These are phyloP conservation scores for Chloris gayana DNA, from an alignment of 176 grass and related monocot genomes.

Conservation along the genomic window DNA sequence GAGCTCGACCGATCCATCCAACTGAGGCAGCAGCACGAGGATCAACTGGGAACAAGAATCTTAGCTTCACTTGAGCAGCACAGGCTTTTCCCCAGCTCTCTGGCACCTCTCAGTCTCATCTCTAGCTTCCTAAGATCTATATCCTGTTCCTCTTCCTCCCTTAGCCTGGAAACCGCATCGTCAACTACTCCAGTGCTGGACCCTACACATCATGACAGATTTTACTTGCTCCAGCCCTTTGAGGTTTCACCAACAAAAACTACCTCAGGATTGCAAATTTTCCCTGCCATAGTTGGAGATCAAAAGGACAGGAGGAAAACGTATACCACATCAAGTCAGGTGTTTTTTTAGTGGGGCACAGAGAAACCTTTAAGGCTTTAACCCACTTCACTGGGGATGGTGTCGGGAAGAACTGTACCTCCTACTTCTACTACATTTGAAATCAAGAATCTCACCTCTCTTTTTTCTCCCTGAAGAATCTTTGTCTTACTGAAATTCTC, in stretches of 20 bases:
- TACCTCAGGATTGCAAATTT: constrained; percentile 28
- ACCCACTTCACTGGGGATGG: background rate
- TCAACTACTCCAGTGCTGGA: constrained; percentile 46
- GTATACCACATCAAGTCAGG: constrained; percentile 30
- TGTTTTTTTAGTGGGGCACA: constrained; percentile 10
- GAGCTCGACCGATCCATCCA: constrained; percentile 21
- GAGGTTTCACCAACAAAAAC: constrained; percentile 26
- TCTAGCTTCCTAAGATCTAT: constrained; percentile 33
- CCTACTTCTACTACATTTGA: background rate
- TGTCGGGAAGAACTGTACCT: background rate
- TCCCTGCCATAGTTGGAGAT: constrained; percentile 4
- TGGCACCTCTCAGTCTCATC: constrained; percentile 7
- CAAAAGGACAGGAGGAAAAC: constrained; percentile 18
- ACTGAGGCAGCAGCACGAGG: constrained; percentile 11
- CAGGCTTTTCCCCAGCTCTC: background rate
- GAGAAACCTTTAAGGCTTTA: background rate
- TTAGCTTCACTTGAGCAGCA: constrained; percentile 19
- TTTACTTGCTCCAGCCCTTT: constrained; percentile 24
- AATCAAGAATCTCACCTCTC: constrained; percentile 44
- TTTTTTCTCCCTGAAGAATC: constrained; percentile 42
- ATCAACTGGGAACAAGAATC: background rate
- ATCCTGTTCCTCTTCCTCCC: constrained; percentile 6
- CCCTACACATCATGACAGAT: constrained; percentile 41
- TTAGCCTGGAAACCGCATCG: constrained; percentile 31
- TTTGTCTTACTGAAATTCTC: constrained; percentile 28